Conservation (phyloP, 192 early-diverging fungal genomes). For the Coemansia sp. region DNA sequence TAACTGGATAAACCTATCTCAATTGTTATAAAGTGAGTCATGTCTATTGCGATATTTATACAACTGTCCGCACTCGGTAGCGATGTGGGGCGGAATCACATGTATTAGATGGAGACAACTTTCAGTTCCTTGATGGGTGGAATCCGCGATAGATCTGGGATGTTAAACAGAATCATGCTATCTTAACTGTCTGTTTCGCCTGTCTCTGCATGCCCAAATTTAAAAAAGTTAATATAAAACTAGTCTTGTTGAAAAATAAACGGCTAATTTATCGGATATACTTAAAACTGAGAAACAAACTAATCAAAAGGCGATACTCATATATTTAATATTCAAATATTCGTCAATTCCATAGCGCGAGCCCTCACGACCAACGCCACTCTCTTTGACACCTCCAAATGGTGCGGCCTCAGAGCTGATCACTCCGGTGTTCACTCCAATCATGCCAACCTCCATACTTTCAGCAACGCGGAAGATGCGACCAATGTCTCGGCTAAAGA, state of each 20-base stretch:
- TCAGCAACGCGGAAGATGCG: conserved; percentile 82
- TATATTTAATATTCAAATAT: conserved; percentile 45
- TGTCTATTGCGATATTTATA: neutral
- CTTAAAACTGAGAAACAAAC: neutral
- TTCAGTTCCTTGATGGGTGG: neutral
- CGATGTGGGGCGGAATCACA: neutral
- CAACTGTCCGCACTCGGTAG: neutral
- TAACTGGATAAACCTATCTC: too few relatives aligned
- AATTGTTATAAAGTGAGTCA: neutral
- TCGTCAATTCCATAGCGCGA: conserved; percentile 56
- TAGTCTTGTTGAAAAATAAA: too few relatives aligned
- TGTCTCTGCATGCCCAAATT: too few relatives aligned
- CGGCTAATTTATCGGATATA: neutral
- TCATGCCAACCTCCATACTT: conserved; percentile 81
- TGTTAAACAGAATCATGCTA: neutral
- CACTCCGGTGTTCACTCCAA: conserved; percentile 79
- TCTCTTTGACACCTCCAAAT: conserved; percentile 66
- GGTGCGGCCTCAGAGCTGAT: conserved; percentile 57
- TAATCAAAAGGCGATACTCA: conserved; percentile 30
- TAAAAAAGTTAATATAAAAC: too few relatives aligned
- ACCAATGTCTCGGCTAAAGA: conserved; percentile 73
- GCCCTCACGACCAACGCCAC: conserved; percentile 59
- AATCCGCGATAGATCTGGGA: neutral
- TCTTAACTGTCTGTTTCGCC: neutral
- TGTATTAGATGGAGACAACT: neutral